Evolutionary conservation across 192 early-diverging fungal genomes (phyloP).

Genomic region (Endogone sp.): DNA sequence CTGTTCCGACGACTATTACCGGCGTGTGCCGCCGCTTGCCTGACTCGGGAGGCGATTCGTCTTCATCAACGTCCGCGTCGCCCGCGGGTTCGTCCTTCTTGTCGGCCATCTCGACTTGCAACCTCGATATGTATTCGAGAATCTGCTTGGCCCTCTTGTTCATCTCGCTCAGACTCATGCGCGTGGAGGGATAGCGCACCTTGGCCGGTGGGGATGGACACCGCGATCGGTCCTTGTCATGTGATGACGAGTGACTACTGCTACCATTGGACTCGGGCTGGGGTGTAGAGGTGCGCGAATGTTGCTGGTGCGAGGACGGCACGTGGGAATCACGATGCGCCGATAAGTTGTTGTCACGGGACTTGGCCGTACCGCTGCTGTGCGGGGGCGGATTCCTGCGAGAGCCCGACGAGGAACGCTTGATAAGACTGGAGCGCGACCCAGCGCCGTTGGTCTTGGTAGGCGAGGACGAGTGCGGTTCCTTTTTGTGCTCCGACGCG

Average conservation of each 20-base stretch:
- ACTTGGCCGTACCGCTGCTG: neutral
- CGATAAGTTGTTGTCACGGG: neutral
- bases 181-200: slow-evolving; percentile 45
- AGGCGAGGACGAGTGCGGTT: neutral
- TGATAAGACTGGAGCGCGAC: neutral
- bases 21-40: neutral
- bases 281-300: slow-evolving; percentile 21
- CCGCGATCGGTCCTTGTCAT: neutral
- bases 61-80: neutral
- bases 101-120: slow-evolving; percentile 38
- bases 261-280: slow-evolving; percentile 2
- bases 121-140: slow-evolving; percentile 51
- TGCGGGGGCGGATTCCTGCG: neutral
- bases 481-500: neutral
- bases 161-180: slow-evolving; percentile 58
- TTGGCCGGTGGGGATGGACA: slow-evolving; percentile 37
- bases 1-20: neutral
- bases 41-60: neutral
- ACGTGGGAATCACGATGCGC: neutral
- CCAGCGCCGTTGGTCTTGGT: neutral
- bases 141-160: slow-evolving; percentile 60
- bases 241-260: neutral
- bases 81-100: neutral
- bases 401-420: neutral
- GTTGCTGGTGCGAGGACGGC: slow-evolving; percentile 1